Percentiles rank a stretch among this genome's conserved stretches.
These are phyloP conservation scores for Globisporangium parvum DNA, from an alignment of 352 stramenopile species.

Conservation along the genomic window DNA sequence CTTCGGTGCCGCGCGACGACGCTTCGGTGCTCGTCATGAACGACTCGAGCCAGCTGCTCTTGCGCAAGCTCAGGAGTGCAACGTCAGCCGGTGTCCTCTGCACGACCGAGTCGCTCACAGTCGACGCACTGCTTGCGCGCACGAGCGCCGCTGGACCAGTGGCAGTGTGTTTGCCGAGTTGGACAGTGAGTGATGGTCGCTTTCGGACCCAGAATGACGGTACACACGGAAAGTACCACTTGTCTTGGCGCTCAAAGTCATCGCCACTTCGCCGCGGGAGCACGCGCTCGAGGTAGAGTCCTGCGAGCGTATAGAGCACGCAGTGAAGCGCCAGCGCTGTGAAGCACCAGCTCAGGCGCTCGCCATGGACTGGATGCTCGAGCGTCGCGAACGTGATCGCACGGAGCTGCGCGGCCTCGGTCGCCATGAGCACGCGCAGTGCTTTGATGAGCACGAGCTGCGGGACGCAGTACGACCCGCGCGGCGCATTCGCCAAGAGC, in stretches of 20 bases:
- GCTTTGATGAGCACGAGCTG: slow-evolving; percentile 29
- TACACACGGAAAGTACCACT: slow-evolving; percentile 85
- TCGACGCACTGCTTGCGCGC: neutral
- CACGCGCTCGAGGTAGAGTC: slow-evolving; percentile 84
- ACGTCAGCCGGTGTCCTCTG: neutral
- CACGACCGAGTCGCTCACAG: neutral
- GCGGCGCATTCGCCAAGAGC: slow-evolving; percentile 9
- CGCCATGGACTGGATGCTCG: slow-evolving; percentile 24
- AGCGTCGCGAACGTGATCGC: slow-evolving; percentile 22
- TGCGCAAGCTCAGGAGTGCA: slow-evolving; percentile 18
- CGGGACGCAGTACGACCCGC: slow-evolving; percentile 24
- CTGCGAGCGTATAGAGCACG: slow-evolving; percentile 80
- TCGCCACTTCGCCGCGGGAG: slow-evolving; percentile 46
- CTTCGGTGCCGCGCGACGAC: no score
- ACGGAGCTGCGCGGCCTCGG: slow-evolving; percentile 4
- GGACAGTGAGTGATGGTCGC: slow-evolving; percentile 11
- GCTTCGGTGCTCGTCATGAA: neutral
- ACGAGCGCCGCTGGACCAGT: slow-evolving; percentile 48
- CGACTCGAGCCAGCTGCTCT: neutral
- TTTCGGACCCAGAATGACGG: slow-evolving; percentile 58
- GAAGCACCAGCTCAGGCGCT: slow-evolving; percentile 31
- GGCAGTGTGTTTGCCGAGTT: slow-evolving; percentile 44
- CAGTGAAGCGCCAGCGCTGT: slow-evolving; percentile 73
- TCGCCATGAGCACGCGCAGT: slow-evolving; percentile 5
- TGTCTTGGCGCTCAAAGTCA: slow-evolving; percentile 16